Base-by-base conservation (phyloP, 2,329 filamentous ascomycete genomes). In the Scedosporium aurantiacum region DNA sequence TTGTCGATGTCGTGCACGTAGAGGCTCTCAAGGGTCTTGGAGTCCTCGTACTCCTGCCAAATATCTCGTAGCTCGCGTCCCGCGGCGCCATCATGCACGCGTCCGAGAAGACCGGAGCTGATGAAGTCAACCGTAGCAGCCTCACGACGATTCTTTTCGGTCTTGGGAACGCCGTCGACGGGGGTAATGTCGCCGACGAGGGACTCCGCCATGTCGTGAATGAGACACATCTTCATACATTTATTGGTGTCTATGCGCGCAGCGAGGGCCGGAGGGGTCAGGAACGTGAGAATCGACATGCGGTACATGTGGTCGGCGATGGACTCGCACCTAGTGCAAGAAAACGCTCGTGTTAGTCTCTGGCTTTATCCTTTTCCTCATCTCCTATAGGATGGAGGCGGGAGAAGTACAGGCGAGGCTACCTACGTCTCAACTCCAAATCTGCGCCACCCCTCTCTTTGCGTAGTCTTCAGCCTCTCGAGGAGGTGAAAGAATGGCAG, bases 251-350 rank as follows among this genome's bases (percentile, higher is more conserved):
- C 88, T 69, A 97, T 79, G 45, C 82, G 82, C 0, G 84, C 75
- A 2, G 85, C 80, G 10, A 97, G 83, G 1, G 87, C 76, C 0
- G 89, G 81, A 1, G 94, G 93, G 2, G 91, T 91, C 66, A 97
- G 84, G 86, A 99, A 90, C 65, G 90, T 91, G 73, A 99, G 91
- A 67, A 99, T 83, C 58, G 92, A 91, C 94, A 99, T 99, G 76
- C 94, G 91, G 76, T 97, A 99, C 94, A 99, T 99, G 81, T 99
- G 94, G 77, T 99, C 94, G 60, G 90, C 83, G 70, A 99, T 97
- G 1, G 91, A 96, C 75, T 99, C 94, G 72, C 90, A 89, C 62
- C 82, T 86, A 64, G 5, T 37, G 32, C 3, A 21, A 21, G 3
- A 21, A 5, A 37, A n/a, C 5, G 18, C 18, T 3, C n/a, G 28